Evolutionary conservation across 176 grass and related monocot species (phyloP).

Genomic region (Cymbopogon citratus): DNA sequence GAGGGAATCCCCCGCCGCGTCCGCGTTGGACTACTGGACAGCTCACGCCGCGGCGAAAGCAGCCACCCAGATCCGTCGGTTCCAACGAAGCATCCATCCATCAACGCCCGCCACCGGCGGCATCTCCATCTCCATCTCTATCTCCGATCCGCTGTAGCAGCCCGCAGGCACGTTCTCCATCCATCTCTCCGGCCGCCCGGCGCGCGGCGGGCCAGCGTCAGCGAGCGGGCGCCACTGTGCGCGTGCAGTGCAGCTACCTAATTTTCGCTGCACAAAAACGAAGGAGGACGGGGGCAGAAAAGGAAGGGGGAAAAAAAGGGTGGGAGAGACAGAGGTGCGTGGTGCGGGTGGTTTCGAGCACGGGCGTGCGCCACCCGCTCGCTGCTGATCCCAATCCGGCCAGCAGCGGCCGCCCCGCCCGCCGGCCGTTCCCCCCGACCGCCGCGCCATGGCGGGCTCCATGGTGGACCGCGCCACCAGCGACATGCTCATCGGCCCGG

Average conservation of each 20-base stretch:
- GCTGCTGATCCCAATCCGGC: conserved; percentile 31
- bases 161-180: background rate
- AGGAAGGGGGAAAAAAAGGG: background rate
- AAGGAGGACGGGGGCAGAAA: background rate
- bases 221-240: background rate
- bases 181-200: background rate
- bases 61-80: background rate
- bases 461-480: conserved; percentile 81
- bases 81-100: background rate
- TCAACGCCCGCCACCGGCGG: background rate
- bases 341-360: conserved; percentile 7
- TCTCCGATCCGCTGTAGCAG: background rate
- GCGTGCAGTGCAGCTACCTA: background rate
- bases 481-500: conserved; percentile 78
- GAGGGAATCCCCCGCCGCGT: background rate
- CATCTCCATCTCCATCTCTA: background rate
- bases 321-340: background rate
- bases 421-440: background rate
- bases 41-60: background rate
- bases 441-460: conserved; percentile 49
- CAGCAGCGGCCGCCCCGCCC: background rate
- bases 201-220: background rate
- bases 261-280: background rate
- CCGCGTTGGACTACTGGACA: background rate
- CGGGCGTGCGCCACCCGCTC: background rate